Evolutionary conservation across 228 moss, liverwort and hornwort species (phyloP).

Genomic region (Sphagnum magellanicum): DNA sequence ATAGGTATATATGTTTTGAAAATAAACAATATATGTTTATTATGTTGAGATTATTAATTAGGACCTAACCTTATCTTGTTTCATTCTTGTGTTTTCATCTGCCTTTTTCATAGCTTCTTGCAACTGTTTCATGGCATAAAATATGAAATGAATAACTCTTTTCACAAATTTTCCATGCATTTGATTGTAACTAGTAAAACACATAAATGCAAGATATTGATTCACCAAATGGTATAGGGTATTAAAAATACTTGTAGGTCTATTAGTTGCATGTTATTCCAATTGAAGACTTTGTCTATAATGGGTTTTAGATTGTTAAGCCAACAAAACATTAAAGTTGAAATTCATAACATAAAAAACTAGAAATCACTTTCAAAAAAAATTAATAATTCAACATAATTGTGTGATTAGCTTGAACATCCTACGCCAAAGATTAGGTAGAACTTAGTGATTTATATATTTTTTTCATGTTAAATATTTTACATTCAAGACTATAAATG

Average conservation of each 20-base stretch:
- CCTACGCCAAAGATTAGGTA: background rate
- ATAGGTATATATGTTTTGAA: background rate
- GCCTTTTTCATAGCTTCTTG: constrained; percentile 87
- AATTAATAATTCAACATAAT: background rate
- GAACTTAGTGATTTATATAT: background rate
- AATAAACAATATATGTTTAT: background rate
- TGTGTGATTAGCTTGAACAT: background rate
- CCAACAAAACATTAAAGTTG: no score
- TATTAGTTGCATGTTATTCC: background rate
- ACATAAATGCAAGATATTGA: background rate
- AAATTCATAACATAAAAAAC: background rate
- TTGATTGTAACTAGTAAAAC: background rate
- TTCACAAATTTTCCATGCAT: background rate
- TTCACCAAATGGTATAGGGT: background rate
- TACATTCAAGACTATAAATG: background rate
- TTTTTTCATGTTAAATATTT: background rate
- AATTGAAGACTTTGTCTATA: background rate
- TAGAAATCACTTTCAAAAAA: background rate
- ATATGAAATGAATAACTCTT: no score
- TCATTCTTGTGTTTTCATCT: constrained; percentile 71
- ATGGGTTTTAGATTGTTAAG: background rate
- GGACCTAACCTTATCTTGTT: constrained; percentile 78
- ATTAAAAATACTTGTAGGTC: background rate
- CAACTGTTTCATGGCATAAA: constrained; percentile 22
- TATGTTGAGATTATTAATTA: background rate